Base-by-base conservation (phyloP, 305 asterid genomes). In the Euphrasia arctica region DNA sequence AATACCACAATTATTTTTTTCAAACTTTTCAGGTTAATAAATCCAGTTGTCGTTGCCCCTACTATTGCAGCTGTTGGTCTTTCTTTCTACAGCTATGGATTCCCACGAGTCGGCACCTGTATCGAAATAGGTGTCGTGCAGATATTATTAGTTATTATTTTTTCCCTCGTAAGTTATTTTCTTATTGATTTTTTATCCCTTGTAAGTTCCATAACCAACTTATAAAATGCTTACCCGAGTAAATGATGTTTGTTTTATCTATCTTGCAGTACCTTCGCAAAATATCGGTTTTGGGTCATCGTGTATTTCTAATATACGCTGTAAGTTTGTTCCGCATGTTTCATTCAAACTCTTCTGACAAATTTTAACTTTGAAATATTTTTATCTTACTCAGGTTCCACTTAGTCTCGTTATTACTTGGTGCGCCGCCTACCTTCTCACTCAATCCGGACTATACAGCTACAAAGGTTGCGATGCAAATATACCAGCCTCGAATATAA, bases 51-150 rank as follows among this genome's bases (percentile, higher is more conserved):
- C 63, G 95, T 93, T 66, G 65, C 97, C 73, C 97, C 99, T 54
- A 90, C 99, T 3, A 71, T 93, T 72, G 99, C 99, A 25, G 96
- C 99, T 22, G 92, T 93, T 63, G 99, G 99, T 64, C 99, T 93
- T 74, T 90, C 99, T 45, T 93, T 93, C 85, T 90, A 82, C 74
- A 85, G 95, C 80, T 93, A 86, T 67, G 99, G 97, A 56, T 86
- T 90, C 73, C 96, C 99, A 60, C 83, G 82, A 69, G 82, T 90
- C 74, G 99, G 99, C 74, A 63, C 87, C 31, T 93, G 99, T 75
- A 72, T 90, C 15, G 99, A 93, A 78, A 90, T 93, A 25, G 99
- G 99, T 63, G 88, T 72, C 25, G 74, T 88, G 79, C 96, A 90
- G 84, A 93, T 93, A 68, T 63, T 94, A 65, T 76, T 94, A 73